Base-by-base conservation (phyloP, 2,329 filamentous ascomycete genomes). In the Ceratocystis lukuohia region DNA sequence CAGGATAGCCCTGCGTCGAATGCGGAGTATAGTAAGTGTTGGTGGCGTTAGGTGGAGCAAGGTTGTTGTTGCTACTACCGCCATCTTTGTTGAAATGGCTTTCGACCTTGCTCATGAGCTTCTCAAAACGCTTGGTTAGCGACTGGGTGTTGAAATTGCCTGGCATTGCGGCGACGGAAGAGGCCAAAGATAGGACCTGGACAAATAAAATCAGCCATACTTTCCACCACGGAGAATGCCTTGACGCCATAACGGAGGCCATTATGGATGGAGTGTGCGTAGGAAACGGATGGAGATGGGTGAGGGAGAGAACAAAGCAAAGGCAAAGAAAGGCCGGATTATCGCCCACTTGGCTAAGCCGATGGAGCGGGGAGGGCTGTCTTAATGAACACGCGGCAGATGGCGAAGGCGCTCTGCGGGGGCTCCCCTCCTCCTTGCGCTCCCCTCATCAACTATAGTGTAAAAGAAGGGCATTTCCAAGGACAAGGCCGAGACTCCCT, bases 61-160 rank as follows among this genome's bases (percentile, higher is more conserved):
- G 5, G 56, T 45, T 44, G 56, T 2, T 41, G 41, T 37, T 57
- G 56, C 25, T 65, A 41, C 33, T 22, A 46, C 6, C 22, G 48
- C 33, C 46, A 25, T 57, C 46, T 12, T 63, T 61, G 44, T 64
- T 56, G 28, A 68, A 46, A 50, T 41, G 66, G 37, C 64, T 50
- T 44, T 68, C 66, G 30, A 68, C 61, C 53, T 68, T 68, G 64
- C 44, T 59, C 57, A 66, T 64, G 28, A 68, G 61, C 61, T 66
- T 68, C 46, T 68, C 66, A 59, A 68, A 68, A n/a, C 50, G 66
- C 61, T 66, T 68, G 30, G 64, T 59, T 8, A 68, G 33, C 41
- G 66, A 65, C 37, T 48, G 37, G 33, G 50, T 59, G 44, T 37
- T 56, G 22, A 65, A 65, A 5, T 48, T 33, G 5, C 64, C 64